phyloP scores from a whole-genome alignment of 176 grass and related monocot species.

The Raddia guianensis region DNA sequence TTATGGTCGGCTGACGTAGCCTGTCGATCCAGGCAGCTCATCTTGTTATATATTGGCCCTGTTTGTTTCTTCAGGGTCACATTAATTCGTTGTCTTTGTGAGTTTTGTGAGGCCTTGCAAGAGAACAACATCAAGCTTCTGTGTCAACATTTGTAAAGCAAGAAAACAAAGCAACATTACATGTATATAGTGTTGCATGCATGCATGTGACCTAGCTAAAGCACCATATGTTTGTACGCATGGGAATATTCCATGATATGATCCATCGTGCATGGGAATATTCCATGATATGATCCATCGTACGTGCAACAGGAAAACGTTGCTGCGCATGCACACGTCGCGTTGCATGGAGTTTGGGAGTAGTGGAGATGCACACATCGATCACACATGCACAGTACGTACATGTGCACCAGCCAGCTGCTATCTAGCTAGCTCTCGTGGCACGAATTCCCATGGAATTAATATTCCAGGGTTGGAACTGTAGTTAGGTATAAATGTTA shows the following conservation, averaged over 20 bases:
- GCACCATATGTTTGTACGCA: background rate
- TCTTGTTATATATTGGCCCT: background rate
- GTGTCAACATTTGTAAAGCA: background rate
- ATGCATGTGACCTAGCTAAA: background rate
- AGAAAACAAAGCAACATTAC: background rate
- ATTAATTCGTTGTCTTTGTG: no score
- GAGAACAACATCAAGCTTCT: background rate
- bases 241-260: background rate
- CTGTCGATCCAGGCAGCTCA: background rate
- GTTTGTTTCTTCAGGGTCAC: background rate
- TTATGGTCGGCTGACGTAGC: background rate
- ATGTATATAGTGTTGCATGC: background rate
- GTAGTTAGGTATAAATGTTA: background rate
- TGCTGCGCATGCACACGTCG: background rate
- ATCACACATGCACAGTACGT: background rate
- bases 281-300: background rate
- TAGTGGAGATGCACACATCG: background rate
- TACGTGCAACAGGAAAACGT: background rate
- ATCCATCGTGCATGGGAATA: constrained; percentile 8
- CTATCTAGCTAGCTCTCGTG: background rate
- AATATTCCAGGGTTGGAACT: background rate
- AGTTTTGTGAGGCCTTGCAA: background rate
- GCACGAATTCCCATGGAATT: background rate
- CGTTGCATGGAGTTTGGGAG: background rate
- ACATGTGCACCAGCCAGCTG: background rate